A percentile compares a stretch with the other conserved stretches of the same genome.
Conservation (phyloP, 805 yeast species). For the Groenewaldozyma tartarivorans region DNA sequence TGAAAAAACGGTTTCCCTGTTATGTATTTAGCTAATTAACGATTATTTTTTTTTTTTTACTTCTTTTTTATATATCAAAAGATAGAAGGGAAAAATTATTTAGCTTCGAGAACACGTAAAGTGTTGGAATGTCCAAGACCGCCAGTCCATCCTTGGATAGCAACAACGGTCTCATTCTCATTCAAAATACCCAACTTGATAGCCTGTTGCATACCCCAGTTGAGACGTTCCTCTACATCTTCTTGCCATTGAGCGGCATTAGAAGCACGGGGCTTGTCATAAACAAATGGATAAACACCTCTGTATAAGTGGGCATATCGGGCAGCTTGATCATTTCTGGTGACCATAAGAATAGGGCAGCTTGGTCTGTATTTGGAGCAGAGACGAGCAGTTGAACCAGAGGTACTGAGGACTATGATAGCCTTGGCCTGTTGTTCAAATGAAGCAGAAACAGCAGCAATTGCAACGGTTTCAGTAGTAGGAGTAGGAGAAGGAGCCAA, state of each 20-base stretch:
- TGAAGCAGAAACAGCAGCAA: slow-evolving; percentile 93
- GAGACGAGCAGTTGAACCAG: slow-evolving; percentile 93
- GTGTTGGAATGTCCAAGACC: slow-evolving; percentile 99
- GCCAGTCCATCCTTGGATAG: slow-evolving; percentile 98
- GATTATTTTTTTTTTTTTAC: too few relatives aligned
- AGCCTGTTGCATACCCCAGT: slow-evolving; percentile 88
- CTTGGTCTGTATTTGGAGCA: slow-evolving; percentile 96
- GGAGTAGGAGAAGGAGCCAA: slow-evolving; percentile 81
- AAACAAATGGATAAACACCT: slow-evolving; percentile 97
- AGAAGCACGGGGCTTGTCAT: slow-evolving; percentile 45
- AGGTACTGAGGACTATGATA: slow-evolving; percentile 87
- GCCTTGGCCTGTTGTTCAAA: slow-evolving; percentile 97
- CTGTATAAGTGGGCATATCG: slow-evolving; percentile 94
- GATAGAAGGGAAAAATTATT: neutral
- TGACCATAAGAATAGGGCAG: slow-evolving; percentile 95
- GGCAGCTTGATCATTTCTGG: slow-evolving; percentile 89
- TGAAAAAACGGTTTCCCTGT: neutral
- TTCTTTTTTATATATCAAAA: neutral
- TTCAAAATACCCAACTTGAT: slow-evolving; percentile 73
- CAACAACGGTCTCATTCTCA: slow-evolving; percentile 82
- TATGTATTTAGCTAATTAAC: too few relatives aligned
- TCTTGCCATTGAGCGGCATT: slow-evolving; percentile 77
- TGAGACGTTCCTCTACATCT: slow-evolving; percentile 91
- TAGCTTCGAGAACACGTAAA: slow-evolving; percentile 58
- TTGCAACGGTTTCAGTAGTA: slow-evolving; percentile 93